A percentile compares a stretch with the other conserved stretches of the same genome.
phyloP scores from a whole-genome alignment of 306 rosid genomes.

The Acacia crassicarpa region DNA sequence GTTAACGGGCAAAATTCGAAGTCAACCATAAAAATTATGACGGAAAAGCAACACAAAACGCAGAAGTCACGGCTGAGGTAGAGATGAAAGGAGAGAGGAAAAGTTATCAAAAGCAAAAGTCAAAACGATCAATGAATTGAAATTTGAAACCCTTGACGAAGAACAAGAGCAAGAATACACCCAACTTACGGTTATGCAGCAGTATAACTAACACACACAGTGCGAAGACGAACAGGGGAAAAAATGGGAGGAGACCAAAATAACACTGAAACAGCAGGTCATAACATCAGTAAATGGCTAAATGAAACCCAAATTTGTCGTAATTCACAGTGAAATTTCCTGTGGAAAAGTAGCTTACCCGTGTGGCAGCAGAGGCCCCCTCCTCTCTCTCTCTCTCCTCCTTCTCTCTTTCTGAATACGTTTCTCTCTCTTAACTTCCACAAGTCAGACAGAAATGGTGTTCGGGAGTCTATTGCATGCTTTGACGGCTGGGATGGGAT shows the following conservation, averaged over 20 bases:
- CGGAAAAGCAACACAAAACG: neutral
- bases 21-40: neutral
- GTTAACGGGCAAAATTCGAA: neutral
- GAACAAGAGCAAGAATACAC: slow-evolving; percentile 13
- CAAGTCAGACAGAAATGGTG: slow-evolving; percentile 47
- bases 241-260: neutral
- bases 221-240: neutral
- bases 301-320: neutral
- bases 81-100: neutral
- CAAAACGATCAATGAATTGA: slow-evolving; percentile 24
- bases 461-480: slow-evolving; percentile 45
- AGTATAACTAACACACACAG: slow-evolving; percentile 37
- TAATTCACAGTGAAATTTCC: slow-evolving; percentile 25
- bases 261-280: slow-evolving; percentile 21
- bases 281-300: slow-evolving; percentile 18
- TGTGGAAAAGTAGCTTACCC: slow-evolving; percentile 44
- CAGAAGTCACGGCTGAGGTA: slow-evolving; percentile 9
- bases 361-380: slow-evolving; percentile 40
- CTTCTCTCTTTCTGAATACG: slow-evolving; percentile 11
- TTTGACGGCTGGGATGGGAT: slow-evolving; percentile 80
- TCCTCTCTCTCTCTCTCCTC: slow-evolving; percentile 26
- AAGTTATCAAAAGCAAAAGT: neutral
- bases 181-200: slow-evolving; percentile 28
- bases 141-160: slow-evolving; percentile 3
- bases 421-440: slow-evolving; percentile 33